Evolutionary conservation across 306 rosid genomes (phyloP).

Genomic region (Fragaria iinumae): DNA sequence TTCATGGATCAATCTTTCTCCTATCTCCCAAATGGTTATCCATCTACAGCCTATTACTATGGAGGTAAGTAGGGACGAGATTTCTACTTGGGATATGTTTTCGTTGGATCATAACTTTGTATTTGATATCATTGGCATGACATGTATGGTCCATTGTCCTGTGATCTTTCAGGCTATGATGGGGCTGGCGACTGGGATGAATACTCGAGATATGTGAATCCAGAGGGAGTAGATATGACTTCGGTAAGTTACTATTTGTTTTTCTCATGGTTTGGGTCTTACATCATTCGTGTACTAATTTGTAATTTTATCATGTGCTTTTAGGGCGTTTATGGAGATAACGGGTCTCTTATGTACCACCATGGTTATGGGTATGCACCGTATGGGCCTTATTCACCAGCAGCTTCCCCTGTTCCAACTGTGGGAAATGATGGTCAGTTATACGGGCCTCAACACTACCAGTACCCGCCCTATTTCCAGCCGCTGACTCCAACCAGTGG

Average conservation of each 20-base stretch:
- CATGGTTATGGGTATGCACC: constrained; percentile 90
- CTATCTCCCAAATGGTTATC: constrained; percentile 75
- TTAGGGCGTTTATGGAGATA: constrained; percentile 91
- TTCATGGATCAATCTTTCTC: constrained; percentile 69
- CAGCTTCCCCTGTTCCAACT: constrained; percentile 92
- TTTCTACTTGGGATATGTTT: not conserved
- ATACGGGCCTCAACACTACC: constrained; percentile 94
- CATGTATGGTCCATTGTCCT: not conserved
- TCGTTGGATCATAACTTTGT: not conserved
- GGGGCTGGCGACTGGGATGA: constrained; percentile 83
- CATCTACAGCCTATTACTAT: constrained; percentile 68
- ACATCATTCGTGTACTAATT: not conserved
- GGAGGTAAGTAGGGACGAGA: constrained; percentile 49
- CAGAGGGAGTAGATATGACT: constrained; percentile 83
- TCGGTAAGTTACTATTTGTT: constrained; percentile 44
- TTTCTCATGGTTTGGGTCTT: not conserved
- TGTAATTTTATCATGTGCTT: not conserved
- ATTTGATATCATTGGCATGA: not conserved
- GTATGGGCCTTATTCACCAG: constrained; percentile 85
- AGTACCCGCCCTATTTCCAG: constrained; percentile 90
- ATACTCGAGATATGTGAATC: constrained; percentile 63
- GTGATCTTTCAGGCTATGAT: constrained; percentile 52
- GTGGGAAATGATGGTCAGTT: constrained; percentile 92
- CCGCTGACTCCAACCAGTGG: constrained; percentile 79
- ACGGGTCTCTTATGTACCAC: constrained; percentile 79